phyloP scores from a whole-genome alignment of 1,139 yeast species.

The Yamadazyma taylorii region DNA sequence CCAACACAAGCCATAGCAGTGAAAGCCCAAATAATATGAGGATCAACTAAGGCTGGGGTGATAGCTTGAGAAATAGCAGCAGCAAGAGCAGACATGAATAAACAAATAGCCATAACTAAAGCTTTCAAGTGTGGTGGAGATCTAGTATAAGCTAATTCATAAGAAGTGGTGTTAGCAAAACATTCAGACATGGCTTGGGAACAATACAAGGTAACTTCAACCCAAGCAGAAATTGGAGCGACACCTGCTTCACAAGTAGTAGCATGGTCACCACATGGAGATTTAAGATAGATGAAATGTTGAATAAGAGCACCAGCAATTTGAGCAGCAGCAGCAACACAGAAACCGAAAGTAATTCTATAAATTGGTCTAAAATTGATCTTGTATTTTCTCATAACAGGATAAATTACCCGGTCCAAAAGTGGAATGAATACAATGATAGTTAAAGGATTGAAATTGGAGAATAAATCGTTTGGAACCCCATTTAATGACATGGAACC shows the following conservation, averaged over 20 bases:
- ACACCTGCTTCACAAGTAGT: constrained; percentile 48
- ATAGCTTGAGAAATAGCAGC: constrained; percentile 60
- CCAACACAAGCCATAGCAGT: constrained; percentile 19
- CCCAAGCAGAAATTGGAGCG: constrained; percentile 60
- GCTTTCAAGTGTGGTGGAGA: constrained; percentile 70
- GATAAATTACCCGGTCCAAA: constrained; percentile 57
- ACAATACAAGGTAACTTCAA: constrained; percentile 49
- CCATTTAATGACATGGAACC: constrained; percentile 67
- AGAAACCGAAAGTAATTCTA: constrained; percentile 38
- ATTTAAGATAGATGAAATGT: constrained; percentile 31
- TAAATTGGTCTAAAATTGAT: constrained; percentile 39
- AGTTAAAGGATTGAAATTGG: constrained; percentile 67
- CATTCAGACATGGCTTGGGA: constrained; percentile 68
- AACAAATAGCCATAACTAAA: constrained; percentile 64
- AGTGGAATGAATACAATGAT: constrained; percentile 65
- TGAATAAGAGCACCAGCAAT: constrained; percentile 43
- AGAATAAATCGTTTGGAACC: constrained; percentile 70
- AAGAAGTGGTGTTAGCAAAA: constrained; percentile 66
- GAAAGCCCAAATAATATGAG: constrained; percentile 19
- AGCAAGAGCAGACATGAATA: constrained; percentile 60
- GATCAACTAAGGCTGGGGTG: constrained; percentile 42
- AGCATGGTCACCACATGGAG: constrained; percentile 44
- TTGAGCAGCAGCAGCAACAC: constrained; percentile 37
- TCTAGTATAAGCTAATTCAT: constrained; percentile 69
- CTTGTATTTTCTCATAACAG: constrained; percentile 51